Conservation (phyloP, 495 filamentous ascomycete species). For the Aspergillus sclerotioniger region DNA sequence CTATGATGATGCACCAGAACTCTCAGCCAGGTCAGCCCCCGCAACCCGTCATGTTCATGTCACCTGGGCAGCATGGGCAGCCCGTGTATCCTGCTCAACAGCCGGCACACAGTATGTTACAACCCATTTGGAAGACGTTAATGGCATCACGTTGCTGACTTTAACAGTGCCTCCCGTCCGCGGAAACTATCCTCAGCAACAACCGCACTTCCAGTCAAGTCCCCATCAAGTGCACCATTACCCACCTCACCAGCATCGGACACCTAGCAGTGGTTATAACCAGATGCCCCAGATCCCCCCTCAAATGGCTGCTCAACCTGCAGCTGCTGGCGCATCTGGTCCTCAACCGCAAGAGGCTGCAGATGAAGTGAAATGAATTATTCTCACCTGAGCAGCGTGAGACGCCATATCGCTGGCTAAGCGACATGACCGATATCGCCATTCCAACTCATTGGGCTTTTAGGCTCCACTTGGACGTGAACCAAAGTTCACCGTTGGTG, state of each 20-base stretch:
- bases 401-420: conserved; percentile 5
- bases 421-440: conserved; percentile 1
- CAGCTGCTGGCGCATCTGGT: conserved; percentile 34
- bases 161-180: conserved; percentile 57
- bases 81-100: conserved; percentile 65
- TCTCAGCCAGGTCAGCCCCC: conserved; percentile 70
- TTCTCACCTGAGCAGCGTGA: conserved; percentile 9
- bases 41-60: conserved; percentile 62
- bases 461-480: conserved; percentile 1
- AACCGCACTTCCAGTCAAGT: conserved; percentile 60
- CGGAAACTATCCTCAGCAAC: conserved; percentile 56
- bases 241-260: conserved; percentile 59
- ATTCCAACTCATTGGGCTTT: conserved; percentile 4
- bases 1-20: conserved; percentile 82
- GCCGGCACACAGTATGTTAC: conserved; percentile 63
- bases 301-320: conserved; percentile 44
- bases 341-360: conserved; percentile 45
- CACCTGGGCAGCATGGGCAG: conserved; percentile 64
- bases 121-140: not conserved
- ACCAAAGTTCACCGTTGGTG: conserved; percentile 8
- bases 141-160: conserved; percentile 20
- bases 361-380: conserved; percentile 58
- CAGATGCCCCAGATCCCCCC: conserved; percentile 50
- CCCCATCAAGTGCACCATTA: conserved; percentile 67
- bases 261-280: conserved; percentile 57